Evolutionary conservation across 2,329 filamentous ascomycete species (phyloP).

Genomic region (Botrytis cinerea): DNA sequence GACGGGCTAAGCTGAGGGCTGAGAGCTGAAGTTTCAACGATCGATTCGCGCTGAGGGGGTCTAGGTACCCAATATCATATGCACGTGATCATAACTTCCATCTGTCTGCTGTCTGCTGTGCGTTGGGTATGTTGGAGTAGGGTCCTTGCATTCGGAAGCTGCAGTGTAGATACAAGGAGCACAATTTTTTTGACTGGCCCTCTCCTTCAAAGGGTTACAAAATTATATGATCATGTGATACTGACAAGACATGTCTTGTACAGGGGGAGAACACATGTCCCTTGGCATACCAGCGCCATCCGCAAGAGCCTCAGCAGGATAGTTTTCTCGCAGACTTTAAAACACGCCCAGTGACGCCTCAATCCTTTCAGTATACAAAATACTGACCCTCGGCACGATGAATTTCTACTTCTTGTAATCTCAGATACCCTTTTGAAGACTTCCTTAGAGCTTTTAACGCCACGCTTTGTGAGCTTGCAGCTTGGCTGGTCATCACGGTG

Average conservation of each 20-base stretch:
- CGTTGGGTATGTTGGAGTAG: neutral
- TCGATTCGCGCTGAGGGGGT: neutral
- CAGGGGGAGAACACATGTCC: neutral
- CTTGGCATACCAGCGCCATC: neutral
- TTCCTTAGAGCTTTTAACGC: neutral
- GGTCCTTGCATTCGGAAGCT: neutral
- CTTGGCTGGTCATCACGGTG: neutral
- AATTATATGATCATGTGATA: neutral
- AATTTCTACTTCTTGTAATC: neutral
- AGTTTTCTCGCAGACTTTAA: neutral
- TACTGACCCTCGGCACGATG: neutral
- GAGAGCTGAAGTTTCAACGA: neutral
- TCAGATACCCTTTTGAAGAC: neutral
- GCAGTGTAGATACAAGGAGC: neutral
- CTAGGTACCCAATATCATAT: neutral
- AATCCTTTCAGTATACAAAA: neutral
- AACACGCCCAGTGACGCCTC: neutral
- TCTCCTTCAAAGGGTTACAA: neutral
- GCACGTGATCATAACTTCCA: neutral
- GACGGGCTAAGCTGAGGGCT: neutral
- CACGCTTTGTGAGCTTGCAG: neutral
- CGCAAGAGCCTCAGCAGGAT: neutral
- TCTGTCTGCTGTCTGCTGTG: neutral
- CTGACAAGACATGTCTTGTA: neutral
- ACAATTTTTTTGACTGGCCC: neutral